Conservation (phyloP, 768 basidiomycete genomes). For the Strobilomyces confusus region DNA sequence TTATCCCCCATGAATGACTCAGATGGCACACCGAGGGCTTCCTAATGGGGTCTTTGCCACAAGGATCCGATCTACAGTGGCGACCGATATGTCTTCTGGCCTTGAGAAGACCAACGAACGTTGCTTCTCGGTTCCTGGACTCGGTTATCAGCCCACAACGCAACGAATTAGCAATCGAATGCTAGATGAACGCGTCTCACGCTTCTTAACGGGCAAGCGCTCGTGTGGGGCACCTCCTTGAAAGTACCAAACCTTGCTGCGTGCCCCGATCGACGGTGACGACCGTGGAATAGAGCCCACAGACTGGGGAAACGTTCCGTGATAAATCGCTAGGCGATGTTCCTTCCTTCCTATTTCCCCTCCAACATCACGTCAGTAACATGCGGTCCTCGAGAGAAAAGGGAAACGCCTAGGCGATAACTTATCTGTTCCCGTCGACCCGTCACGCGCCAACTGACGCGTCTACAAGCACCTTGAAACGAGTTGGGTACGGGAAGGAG, state of each 20-base stretch:
- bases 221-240: slow-evolving; percentile 4
- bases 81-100: not conserved
- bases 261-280: slow-evolving; percentile 7
- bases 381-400: not conserved
- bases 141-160: not conserved
- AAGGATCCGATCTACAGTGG: not conserved
- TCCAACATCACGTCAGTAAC: not conserved
- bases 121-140: slow-evolving; percentile 8
- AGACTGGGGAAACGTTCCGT: not conserved
- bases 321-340: not conserved
- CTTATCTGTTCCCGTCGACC: not conserved
- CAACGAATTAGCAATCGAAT: not conserved
- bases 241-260: not conserved
- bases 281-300: not conserved
- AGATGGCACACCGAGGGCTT: not conserved
- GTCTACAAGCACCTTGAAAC: slow-evolving; percentile 1
- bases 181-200: not conserved
- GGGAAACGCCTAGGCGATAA: not conserved
- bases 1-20: not conserved
- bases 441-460: not conserved
- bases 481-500: not conserved
- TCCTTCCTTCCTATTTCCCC: not conserved
- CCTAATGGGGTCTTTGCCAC: not conserved
- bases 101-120: not conserved
- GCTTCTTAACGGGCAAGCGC: not conserved